A percentile compares a stretch with the other conserved stretches of the same genome.
Evolutionary conservation across 257 asterid species (phyloP).

Genomic region (Scutellaria barbata): DNA sequence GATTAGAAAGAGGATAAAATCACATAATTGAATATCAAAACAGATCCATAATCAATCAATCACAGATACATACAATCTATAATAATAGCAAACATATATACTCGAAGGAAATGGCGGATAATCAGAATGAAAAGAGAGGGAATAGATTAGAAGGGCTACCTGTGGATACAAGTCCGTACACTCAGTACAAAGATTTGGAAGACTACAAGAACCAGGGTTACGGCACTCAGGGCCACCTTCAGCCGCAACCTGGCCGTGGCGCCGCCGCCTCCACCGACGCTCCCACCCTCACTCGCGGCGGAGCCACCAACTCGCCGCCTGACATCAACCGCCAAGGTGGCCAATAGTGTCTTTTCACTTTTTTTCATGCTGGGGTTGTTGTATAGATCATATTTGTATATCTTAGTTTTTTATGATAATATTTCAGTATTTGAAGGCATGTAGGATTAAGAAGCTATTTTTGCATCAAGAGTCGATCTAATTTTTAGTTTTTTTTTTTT

Average conservation of each 20-base stretch:
- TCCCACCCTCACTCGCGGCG: constrained; percentile 52
- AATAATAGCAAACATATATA: neutral
- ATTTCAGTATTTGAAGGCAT: no score
- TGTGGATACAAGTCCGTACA: constrained; percentile 74
- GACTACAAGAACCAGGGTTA: constrained; percentile 83
- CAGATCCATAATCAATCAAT: neutral
- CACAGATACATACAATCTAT: neutral
- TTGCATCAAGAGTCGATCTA: no score
- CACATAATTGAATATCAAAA: constrained; percentile 13
- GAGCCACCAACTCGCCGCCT: neutral
- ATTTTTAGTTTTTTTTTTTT: no score
- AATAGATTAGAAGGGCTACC: constrained; percentile 62
- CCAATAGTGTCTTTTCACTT: constrained; percentile 1
- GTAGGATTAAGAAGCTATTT: no score
- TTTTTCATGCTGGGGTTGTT: neutral
- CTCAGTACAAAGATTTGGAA: constrained; percentile 82
- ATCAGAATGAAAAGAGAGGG: constrained; percentile 45
- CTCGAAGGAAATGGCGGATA: neutral
- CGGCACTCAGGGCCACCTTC: constrained; percentile 78
- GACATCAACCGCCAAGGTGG: constrained; percentile 4
- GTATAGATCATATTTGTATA: neutral
- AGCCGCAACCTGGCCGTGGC: constrained; percentile 72
- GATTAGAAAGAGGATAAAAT: no score
- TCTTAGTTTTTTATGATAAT: neutral
- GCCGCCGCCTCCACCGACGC: constrained; percentile 92